These are phyloP conservation scores for Paramecium pentaurelia DNA, from an alignment of 73 alveolate genomes.

Conservation along the genomic window DNA sequence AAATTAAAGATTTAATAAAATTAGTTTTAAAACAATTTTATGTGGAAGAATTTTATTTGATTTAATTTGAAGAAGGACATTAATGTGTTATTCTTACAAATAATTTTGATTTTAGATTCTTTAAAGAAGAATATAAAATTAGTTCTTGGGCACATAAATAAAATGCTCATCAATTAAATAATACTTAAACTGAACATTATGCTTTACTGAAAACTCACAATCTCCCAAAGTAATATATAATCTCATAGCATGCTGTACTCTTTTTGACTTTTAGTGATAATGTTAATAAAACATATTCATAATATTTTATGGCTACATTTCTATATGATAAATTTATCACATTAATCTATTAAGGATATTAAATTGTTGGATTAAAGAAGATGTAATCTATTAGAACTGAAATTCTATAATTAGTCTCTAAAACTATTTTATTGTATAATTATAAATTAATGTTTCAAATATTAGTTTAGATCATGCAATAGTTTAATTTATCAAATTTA, in stretches of 20 bases:
- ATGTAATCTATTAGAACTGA: background rate
- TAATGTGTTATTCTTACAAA: background rate
- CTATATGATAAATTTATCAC: background rate
- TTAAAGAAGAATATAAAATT: background rate
- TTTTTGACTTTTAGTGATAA: background rate
- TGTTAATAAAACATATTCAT: background rate
- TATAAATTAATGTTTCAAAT: background rate
- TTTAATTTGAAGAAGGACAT: slow-evolving; percentile 25
- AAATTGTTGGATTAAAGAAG: background rate
- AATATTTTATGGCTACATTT: background rate
- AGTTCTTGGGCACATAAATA: slow-evolving; percentile 11
- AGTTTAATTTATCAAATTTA: background rate
- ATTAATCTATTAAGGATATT: background rate
- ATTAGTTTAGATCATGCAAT: background rate
- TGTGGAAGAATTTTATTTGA: background rate
- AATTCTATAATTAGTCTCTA: background rate
- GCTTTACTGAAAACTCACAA: background rate
- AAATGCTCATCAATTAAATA: background rate
- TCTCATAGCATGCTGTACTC: background rate
- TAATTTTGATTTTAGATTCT: background rate
- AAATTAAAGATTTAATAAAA: background rate
- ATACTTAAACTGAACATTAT: background rate
- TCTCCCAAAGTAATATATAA: background rate
- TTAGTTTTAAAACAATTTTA: background rate
- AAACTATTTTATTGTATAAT: background rate